Base-by-base conservation (phyloP, 140 eudicot genomes). In the Oenanthe javanica region DNA sequence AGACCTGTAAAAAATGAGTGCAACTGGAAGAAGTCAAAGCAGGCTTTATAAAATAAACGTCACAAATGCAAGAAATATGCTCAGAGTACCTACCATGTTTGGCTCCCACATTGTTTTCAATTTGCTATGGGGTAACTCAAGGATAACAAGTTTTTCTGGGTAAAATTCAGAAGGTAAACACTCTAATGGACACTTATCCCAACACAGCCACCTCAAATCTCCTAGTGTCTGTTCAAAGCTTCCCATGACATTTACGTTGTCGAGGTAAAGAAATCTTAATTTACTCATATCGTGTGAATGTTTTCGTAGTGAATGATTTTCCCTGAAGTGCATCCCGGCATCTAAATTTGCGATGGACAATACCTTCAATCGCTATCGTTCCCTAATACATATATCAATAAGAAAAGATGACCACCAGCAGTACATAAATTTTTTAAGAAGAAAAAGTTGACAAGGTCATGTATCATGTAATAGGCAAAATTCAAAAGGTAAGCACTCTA, bases 101-200 rank as follows among this genome's bases (percentile, higher is more conserved):
- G 6, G 75, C 16, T 14, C 19, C 75, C 21, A 23, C 0, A 50
- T 6, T 67, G 21, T 14, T 36, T 52, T 78, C 9, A 83, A 15
- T 1, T 21, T 77, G 46, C 85, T 80, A 14, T 52, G 19, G 0
- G 57, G 57, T 81, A 86, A 27, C 70, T 80, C 85, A 66, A 81
- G 87, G 15, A 3, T 82, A 48, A 63, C 86, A 43, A 86, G 50
- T 47, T 76, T 80, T 61, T 80, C 84, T 61, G 74, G 74, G 38
- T 31, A 36, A 31, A 67, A 67, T 4, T 31, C 19, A 15, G 46
- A 14, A 25, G 74, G 81, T n/a, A 0, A 63, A 82, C 36, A 80
- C 14, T 31, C 64, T 79, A 63, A 4, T 16, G 55, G 83, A 80
- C 43, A 83, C 55, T 6, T 36, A 3, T 2, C 0, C 38, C 49